These are phyloP conservation scores for Crepidotus variabilis DNA, from an alignment of 768 basidiomycete species.

Conservation along the genomic window DNA sequence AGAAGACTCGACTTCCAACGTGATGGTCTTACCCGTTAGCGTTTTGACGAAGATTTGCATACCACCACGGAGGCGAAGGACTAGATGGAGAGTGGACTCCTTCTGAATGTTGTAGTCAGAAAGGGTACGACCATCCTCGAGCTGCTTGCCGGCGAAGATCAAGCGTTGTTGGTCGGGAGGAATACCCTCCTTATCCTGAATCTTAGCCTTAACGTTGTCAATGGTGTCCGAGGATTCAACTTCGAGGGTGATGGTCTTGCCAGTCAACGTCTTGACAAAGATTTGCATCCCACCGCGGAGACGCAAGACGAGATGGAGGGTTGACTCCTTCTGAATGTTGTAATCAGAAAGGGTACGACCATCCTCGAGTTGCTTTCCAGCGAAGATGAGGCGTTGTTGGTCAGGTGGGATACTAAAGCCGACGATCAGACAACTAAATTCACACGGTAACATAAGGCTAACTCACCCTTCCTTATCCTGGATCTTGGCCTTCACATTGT, in stretches of 20 bases:
- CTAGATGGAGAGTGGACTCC: conserved; percentile 79
- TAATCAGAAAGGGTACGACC: conserved; percentile 88
- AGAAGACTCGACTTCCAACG: conserved; percentile 87
- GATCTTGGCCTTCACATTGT: conserved; percentile 80
- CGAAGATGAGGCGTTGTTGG: conserved; percentile 94
- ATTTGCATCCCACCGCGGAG: conserved; percentile 92
- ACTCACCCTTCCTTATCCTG: conserved; percentile 75
- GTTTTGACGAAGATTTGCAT: conserved; percentile 94
- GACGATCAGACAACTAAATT: conserved; percentile 6
- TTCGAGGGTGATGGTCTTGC: conserved; percentile 91
- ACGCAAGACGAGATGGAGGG: conserved; percentile 84
- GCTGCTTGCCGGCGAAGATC: conserved; percentile 90
- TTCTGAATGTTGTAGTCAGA: conserved; percentile 93
- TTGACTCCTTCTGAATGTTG: conserved; percentile 95
- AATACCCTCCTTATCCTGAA: conserved; percentile 88
- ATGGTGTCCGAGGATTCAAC: conserved; percentile 87
- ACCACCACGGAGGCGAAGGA: conserved; percentile 83
- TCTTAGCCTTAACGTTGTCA: conserved; percentile 88
- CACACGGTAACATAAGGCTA: neutral
- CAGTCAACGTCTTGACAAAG: conserved; percentile 79
- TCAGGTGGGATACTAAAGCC: conserved; percentile 67
- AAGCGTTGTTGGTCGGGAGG: conserved; percentile 88
- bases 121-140: conserved; percentile 87
- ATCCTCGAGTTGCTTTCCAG: conserved; percentile 94
- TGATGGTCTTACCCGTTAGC: conserved; percentile 88